phyloP scores from a whole-genome alignment of 768 basidiomycete species.

The Tulasnella sp. region DNA sequence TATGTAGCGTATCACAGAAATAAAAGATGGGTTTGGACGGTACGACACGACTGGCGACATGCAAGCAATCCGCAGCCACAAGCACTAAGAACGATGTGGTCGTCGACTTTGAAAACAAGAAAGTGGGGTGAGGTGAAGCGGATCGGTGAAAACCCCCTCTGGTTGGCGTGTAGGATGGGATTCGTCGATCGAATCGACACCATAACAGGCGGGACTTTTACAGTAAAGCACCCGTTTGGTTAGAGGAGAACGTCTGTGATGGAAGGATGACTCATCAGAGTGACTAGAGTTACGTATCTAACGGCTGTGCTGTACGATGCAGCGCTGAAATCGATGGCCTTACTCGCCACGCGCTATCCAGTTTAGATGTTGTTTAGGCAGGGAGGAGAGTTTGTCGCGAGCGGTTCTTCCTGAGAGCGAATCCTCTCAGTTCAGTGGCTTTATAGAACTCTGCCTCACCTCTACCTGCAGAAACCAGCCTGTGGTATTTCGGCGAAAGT shows the following conservation, averaged over 20 bases:
- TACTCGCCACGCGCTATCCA: not conserved
- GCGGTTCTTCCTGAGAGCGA: too few species aligned
- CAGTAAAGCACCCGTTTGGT: conserved; percentile 34
- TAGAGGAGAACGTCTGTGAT: not conserved
- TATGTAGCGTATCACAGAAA: too few species aligned
- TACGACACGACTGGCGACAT: too few species aligned
- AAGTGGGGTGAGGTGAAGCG: conserved; percentile 73
- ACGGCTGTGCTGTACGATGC: conserved; percentile 57
- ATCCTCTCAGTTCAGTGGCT: too few species aligned
- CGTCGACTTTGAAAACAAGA: conserved; percentile 61
- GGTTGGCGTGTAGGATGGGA: conserved; percentile 22
- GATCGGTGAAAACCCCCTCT: conserved; percentile 43
- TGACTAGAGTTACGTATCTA: conserved; percentile 64
- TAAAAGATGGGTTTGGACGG: too few species aligned
- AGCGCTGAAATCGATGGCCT: conserved; percentile 30
- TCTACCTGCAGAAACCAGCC: too few species aligned
- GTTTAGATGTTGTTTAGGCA: too few species aligned
- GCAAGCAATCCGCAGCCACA: too few species aligned
- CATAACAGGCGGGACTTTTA: conserved; percentile 81
- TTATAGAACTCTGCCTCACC: too few species aligned
- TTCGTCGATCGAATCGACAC: conserved; percentile 60
- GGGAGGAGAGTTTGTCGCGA: too few species aligned
- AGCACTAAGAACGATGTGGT: too few species aligned
- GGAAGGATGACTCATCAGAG: conserved; percentile 44
- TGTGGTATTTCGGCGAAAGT: too few species aligned